Evolutionary conservation across 2,329 filamentous ascomycete genomes (phyloP).

Genomic region (Anisogramma anomala): DNA sequence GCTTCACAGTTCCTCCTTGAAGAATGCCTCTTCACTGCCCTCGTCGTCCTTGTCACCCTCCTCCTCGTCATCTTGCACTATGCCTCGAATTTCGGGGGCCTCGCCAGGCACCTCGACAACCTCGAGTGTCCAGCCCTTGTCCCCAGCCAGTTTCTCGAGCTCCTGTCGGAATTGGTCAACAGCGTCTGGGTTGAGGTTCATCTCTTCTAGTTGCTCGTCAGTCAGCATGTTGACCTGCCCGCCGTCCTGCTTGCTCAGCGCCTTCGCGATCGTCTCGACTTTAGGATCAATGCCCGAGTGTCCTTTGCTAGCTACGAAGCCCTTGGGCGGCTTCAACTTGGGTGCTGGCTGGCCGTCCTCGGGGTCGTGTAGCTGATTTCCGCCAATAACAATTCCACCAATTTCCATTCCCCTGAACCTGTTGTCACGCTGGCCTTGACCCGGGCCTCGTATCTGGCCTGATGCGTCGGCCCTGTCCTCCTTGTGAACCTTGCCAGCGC

Average conservation of each 20-base stretch:
- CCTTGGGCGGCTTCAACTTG: slow-evolving; percentile 34
- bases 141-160: slow-evolving; percentile 56
- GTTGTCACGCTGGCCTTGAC: slow-evolving; percentile 11
- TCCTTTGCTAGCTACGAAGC: slow-evolving; percentile 23
- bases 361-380: slow-evolving; percentile 34
- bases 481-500: slow-evolving; percentile 17
- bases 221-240: slow-evolving; percentile 50
- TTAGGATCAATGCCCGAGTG: slow-evolving; percentile 19
- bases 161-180: slow-evolving; percentile 59
- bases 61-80: slow-evolving; percentile 50
- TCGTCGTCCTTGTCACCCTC: slow-evolving; percentile 20
- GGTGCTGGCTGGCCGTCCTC: slow-evolving; percentile 36
- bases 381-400: slow-evolving; percentile 43
- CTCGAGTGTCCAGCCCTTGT: slow-evolving; percentile 69
- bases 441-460: slow-evolving; percentile 3
- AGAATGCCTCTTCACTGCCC: slow-evolving; percentile 41
- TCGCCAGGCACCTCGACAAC: slow-evolving; percentile 57
- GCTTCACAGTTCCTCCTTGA: slow-evolving; percentile 41
- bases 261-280: slow-evolving; percentile 35
- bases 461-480: slow-evolving; percentile 10
- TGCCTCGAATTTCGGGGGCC: slow-evolving; percentile 54
- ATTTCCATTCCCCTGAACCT: slow-evolving; percentile 28
- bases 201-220: slow-evolving; percentile 54
- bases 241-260: slow-evolving; percentile 41
- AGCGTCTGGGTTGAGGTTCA: slow-evolving; percentile 54